phyloP scores from a whole-genome alignment of 2,329 filamentous ascomycete species.

The Scortechinia acanthostroma region DNA sequence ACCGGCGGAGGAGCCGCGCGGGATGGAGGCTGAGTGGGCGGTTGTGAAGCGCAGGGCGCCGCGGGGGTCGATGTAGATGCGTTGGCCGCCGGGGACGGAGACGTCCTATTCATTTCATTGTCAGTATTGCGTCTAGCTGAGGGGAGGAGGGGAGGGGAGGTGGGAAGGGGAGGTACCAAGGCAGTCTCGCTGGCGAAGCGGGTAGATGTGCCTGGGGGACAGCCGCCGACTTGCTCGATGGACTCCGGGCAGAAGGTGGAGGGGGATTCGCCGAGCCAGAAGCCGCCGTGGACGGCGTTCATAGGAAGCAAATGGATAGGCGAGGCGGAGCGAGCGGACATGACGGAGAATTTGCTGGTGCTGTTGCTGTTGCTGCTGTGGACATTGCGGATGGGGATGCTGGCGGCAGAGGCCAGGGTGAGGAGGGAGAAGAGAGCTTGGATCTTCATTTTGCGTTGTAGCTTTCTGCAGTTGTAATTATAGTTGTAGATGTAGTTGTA shows the following conservation, averaged over 20 bases:
- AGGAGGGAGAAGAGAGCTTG: not conserved
- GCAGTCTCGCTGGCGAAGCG: not conserved
- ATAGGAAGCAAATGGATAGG: not conserved
- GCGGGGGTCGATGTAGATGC: slow-evolving; percentile 43
- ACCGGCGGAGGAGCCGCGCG: slow-evolving; percentile 36
- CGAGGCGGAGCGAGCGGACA: slow-evolving; percentile 1
- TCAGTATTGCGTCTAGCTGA: not conserved
- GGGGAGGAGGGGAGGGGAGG: too few species aligned
- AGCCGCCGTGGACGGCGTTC: not conserved
- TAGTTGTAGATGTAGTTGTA: too few species aligned
- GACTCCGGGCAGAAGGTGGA: not conserved
- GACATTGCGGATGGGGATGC: not conserved
- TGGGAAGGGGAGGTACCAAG: not conserved
- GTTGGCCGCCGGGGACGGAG: slow-evolving; percentile 55
- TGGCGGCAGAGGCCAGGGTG: not conserved
- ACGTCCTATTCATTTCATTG: slow-evolving; percentile 23
- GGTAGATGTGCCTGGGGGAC: not conserved
- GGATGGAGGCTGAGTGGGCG: slow-evolving; percentile 43
- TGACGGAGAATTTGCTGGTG: slow-evolving; percentile 1
- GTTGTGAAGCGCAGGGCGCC: slow-evolving; percentile 47
- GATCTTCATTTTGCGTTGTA: not conserved
- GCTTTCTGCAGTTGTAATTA: too few species aligned
- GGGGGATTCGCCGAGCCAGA: not conserved
- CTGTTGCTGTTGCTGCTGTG: not conserved
- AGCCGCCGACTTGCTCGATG: not conserved